Evolutionary conservation across 129 eudicot genomes (phyloP).

Genomic region (Smallanthus sonchifolius): DNA sequence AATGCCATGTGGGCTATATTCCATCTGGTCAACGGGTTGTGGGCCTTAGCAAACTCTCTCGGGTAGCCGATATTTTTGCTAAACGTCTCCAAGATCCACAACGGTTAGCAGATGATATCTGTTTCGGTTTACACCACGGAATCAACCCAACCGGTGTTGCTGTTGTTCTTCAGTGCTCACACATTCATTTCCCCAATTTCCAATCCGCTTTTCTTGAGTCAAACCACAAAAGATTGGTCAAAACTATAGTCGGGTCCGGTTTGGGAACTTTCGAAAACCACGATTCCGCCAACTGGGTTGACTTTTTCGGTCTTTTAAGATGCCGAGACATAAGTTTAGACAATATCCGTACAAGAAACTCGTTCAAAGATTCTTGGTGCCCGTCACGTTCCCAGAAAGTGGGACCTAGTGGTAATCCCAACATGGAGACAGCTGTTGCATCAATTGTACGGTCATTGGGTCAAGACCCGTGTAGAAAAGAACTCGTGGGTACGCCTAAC

Average conservation of each 20-base stretch:
- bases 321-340: slow-evolving; percentile 45
- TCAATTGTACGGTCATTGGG: slow-evolving; percentile 64
- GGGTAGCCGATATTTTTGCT: slow-evolving; percentile 80
- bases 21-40: slow-evolving; percentile 90
- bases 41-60: slow-evolving; percentile 91
- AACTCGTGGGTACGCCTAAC: slow-evolving; percentile 70
- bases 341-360: slow-evolving; percentile 15
- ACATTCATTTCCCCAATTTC: slow-evolving; percentile 61
- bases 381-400: slow-evolving; percentile 42
- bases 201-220: slow-evolving; percentile 47
- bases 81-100: slow-evolving; percentile 95
- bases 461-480: slow-evolving; percentile 74
- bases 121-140: slow-evolving; percentile 63
- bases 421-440: slow-evolving; percentile 52
- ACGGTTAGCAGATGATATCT: slow-evolving; percentile 76
- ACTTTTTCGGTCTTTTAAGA: slow-evolving; percentile 66
- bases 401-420: slow-evolving; percentile 31
- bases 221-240: slow-evolving; percentile 46
- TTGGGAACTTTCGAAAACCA: slow-evolving; percentile 62
- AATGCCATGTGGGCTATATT: slow-evolving; percentile 83
- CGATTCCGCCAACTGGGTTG: slow-evolving; percentile 51
- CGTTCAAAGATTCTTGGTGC: slow-evolving; percentile 57
- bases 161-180: slow-evolving; percentile 74
- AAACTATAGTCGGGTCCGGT: slow-evolving; percentile 52
- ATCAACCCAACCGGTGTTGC: slow-evolving; percentile 85